Evolutionary conservation across 331 rosid species (phyloP).

Genomic region (Spiraea crenata): DNA sequence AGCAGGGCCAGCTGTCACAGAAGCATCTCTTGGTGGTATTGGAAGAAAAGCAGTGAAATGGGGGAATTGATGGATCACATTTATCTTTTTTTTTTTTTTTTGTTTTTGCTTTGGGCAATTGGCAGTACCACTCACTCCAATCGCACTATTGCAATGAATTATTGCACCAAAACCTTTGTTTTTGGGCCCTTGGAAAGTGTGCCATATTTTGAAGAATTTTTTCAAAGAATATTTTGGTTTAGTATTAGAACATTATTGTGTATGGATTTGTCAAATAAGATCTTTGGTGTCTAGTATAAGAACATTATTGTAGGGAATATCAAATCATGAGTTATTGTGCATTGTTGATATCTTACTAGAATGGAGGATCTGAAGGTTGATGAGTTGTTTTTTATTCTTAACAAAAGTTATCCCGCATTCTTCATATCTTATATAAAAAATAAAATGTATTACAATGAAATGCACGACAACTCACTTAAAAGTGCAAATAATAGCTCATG

Average conservation of each 20-base stretch:
- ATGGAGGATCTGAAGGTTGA: too few relatives aligned
- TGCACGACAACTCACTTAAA: too few relatives aligned
- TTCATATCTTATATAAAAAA: too few relatives aligned
- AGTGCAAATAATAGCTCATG: too few relatives aligned
- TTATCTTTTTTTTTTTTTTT: conserved; percentile 1
- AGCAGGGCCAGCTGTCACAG: conserved; percentile 56
- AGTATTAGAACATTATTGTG: neutral
- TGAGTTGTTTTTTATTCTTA: too few relatives aligned
- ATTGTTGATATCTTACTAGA: too few relatives aligned
- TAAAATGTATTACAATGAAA: too few relatives aligned
- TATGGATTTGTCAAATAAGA: neutral
- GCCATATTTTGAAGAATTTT: neutral
- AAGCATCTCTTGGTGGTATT: conserved; percentile 1
- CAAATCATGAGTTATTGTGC: too few relatives aligned
- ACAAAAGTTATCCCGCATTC: too few relatives aligned
- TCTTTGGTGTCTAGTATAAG: neutral
- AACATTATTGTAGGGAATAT: too few relatives aligned
- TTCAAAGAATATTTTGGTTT: neutral
- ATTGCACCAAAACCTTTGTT: conserved; percentile 1
- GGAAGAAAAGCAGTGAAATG: neutral
- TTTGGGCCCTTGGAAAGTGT: neutral
- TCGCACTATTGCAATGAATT: neutral
- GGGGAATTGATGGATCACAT: neutral
- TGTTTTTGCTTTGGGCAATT: neutral
- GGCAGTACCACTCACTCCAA: conserved; percentile 4